These are phyloP conservation scores for Lachancea kluyveri DNA, from an alignment of 805 yeast genomes.

Conservation along the genomic window DNA sequence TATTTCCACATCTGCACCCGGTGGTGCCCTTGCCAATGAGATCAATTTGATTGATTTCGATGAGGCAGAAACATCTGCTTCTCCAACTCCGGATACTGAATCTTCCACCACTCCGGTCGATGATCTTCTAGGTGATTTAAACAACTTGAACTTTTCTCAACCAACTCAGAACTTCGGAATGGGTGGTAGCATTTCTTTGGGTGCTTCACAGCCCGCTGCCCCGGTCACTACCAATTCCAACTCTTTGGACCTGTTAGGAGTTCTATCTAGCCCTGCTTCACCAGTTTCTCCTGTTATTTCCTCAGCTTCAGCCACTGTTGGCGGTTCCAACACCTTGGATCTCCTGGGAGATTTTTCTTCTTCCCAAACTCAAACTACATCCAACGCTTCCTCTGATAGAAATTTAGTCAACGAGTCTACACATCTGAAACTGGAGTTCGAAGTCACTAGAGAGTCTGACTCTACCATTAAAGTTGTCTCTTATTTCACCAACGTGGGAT, in stretches of 20 bases:
- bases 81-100: conserved; percentile 17
- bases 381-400: conserved; percentile 10
- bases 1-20: conserved; percentile 28
- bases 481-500: conserved; percentile 44
- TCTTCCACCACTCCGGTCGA: conserved; percentile 36
- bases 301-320: conserved; percentile 10
- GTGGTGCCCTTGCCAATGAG: conserved; percentile 35
- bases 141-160: conserved; percentile 51
- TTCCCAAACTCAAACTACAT: conserved; percentile 13
- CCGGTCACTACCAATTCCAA: conserved; percentile 20
- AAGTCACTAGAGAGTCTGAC: conserved; percentile 32
- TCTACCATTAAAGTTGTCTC: conserved; percentile 40
- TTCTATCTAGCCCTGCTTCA: conserved; percentile 15
- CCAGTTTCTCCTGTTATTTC: conserved; percentile 14
- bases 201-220: conserved; percentile 28
- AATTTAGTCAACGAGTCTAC: conserved; percentile 37
- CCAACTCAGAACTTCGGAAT: conserved; percentile 37
- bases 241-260: conserved; percentile 17
- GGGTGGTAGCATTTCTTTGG: conserved; percentile 47
- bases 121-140: conserved; percentile 69
- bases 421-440: conserved; percentile 45
- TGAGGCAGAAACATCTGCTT: conserved; percentile 37
- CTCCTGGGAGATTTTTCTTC: conserved; percentile 15
- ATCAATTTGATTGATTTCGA: conserved; percentile 71
- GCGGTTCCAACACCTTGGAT: conserved; percentile 10